phyloP scores from a whole-genome alignment of 495 filamentous ascomycete genomes.

The Darksidea phi region DNA sequence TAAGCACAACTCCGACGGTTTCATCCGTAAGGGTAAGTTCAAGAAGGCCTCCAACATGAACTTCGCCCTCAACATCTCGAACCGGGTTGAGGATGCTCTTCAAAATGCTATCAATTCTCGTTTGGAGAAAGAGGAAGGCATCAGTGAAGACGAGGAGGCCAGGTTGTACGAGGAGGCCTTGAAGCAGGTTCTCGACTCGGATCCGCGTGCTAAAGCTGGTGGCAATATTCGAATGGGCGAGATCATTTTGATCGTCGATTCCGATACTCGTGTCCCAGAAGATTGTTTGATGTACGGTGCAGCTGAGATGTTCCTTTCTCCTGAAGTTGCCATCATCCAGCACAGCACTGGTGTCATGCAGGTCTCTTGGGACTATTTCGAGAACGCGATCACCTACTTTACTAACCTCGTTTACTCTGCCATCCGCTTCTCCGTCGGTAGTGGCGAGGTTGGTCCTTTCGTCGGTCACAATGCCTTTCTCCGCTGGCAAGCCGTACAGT shows the following conservation, averaged over 20 bases:
- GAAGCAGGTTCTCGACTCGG: conserved; percentile 55
- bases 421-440: conserved; percentile 45
- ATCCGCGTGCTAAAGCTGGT: conserved; percentile 74
- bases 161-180: conserved; percentile 64
- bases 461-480: conserved; percentile 44
- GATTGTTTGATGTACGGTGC: conserved; percentile 77
- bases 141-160: conserved; percentile 71
- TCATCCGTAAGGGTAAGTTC: conserved; percentile 50
- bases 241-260: conserved; percentile 74
- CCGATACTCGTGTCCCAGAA: conserved; percentile 68
- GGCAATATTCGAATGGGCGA: conserved; percentile 78
- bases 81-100: conserved; percentile 70
- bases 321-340: conserved; percentile 78
- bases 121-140: conserved; percentile 57
- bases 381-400: conserved; percentile 49
- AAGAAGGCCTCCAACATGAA: conserved; percentile 87
- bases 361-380: conserved; percentile 50
- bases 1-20: conserved; percentile 60
- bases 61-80: conserved; percentile 70
- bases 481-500: conserved; percentile 42
- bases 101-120: conserved; percentile 18
- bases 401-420: conserved; percentile 48
- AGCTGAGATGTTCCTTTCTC: conserved; percentile 76
- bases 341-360: conserved; percentile 83
- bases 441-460: conserved; percentile 46